phyloP scores from a whole-genome alignment of 2,329 filamentous ascomycete species.

The Penicillium sp. region DNA sequence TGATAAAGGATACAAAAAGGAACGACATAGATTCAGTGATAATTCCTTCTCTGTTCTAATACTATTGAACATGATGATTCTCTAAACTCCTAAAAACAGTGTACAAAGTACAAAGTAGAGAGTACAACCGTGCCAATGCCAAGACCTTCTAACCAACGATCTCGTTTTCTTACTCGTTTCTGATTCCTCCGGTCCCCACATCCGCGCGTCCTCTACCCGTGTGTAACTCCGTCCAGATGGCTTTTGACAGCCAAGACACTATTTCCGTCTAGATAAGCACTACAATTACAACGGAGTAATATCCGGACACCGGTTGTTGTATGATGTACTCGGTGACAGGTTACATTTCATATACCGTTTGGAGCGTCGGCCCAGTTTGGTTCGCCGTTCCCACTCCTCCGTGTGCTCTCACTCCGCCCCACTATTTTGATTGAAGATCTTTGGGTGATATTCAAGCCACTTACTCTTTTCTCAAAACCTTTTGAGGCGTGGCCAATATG shows the following conservation, averaged over 20 bases:
- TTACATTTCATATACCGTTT: neutral
- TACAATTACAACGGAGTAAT: neutral
- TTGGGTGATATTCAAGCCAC: neutral
- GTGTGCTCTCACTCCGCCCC: neutral
- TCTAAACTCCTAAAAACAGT: neutral
- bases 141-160: slow-evolving; percentile 10
- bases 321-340: neutral
- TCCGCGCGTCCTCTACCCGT: slow-evolving; percentile 22
- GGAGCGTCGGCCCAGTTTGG: neutral
- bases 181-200: slow-evolving; percentile 17
- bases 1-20: neutral
- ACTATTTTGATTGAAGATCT: neutral
- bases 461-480: neutral
- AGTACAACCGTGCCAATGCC: slow-evolving; percentile 11
- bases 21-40: neutral
- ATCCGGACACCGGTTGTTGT: neutral
- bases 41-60: neutral
- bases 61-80: neutral
- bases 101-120: neutral
- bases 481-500: neutral
- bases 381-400: neutral
- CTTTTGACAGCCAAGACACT: slow-evolving; percentile 3
- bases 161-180: slow-evolving; percentile 14
- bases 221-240: neutral
- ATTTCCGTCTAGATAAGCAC: neutral